Evolutionary conservation across 2,329 filamentous ascomycete genomes (phyloP).

Genomic region (Aureobasidium sp.): DNA sequence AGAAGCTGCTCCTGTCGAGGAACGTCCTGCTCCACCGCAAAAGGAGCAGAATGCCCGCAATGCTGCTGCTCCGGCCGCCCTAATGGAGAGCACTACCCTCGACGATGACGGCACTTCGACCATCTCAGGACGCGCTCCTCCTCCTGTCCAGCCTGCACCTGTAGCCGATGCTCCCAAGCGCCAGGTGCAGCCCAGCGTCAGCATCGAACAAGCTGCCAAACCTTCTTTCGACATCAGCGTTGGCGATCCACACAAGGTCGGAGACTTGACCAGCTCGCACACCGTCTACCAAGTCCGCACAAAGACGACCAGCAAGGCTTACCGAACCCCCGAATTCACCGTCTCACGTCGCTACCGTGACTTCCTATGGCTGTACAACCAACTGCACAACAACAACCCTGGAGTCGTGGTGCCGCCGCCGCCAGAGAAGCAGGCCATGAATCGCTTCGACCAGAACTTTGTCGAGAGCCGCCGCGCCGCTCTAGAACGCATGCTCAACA

Average conservation of each 20-base stretch:
- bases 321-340: slow-evolving; percentile 83
- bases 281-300: slow-evolving; percentile 96
- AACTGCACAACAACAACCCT: slow-evolving; percentile 87
- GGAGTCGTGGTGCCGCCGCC: slow-evolving; percentile 92
- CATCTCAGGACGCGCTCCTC: slow-evolving; percentile 51
- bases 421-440: slow-evolving; percentile 95
- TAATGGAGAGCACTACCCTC: slow-evolving; percentile 60
- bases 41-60: slow-evolving; percentile 45
- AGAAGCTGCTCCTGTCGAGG: slow-evolving; percentile 38
- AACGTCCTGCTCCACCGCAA: slow-evolving; percentile 56
- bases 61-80: slow-evolving; percentile 47
- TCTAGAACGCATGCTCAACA: slow-evolving; percentile 96
- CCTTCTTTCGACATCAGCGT: slow-evolving; percentile 85
- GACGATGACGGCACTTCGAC: slow-evolving; percentile 50
- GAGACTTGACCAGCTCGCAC: slow-evolving; percentile 91
- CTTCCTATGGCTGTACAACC: slow-evolving; percentile 96
- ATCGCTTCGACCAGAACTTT: slow-evolving; percentile 92
- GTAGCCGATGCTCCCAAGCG: slow-evolving; percentile 38
- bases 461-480: slow-evolving; percentile 87
- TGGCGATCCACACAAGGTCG: slow-evolving; percentile 95
- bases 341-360: slow-evolving; percentile 92
- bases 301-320: slow-evolving; percentile 93
- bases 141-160: slow-evolving; percentile 47
- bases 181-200: slow-evolving; percentile 67
- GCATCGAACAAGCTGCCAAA: slow-evolving; percentile 86